These are phyloP conservation scores for Simmondsia chinensis DNA, from an alignment of 148 eudicot species.

Conservation along the genomic window DNA sequence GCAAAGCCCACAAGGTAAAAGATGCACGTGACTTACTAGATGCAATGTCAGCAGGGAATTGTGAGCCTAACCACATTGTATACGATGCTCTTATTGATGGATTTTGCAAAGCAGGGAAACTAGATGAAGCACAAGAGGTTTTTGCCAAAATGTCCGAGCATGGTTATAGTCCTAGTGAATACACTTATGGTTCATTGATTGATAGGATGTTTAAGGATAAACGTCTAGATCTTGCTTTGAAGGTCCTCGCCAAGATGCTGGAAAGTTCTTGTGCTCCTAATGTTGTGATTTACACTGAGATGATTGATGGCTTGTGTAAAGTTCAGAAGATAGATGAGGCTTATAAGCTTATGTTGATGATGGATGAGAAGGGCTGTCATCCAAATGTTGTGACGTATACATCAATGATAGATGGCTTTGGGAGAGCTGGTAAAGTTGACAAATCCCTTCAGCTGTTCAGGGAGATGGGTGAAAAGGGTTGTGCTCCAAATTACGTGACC, in stretches of 20 bases:
- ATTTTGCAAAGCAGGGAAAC: slow-evolving; percentile 62
- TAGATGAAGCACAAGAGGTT: slow-evolving; percentile 58
- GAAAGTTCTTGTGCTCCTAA: slow-evolving; percentile 66
- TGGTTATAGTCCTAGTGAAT: slow-evolving; percentile 43
- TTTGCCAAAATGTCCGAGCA: slow-evolving; percentile 48
- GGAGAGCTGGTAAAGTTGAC: slow-evolving; percentile 63
- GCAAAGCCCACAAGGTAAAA: slow-evolving; percentile 55
- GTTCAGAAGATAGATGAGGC: slow-evolving; percentile 81
- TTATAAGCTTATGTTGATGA: slow-evolving; percentile 80
- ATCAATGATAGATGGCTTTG: slow-evolving; percentile 87
- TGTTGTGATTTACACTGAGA: slow-evolving; percentile 76
- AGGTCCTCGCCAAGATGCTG: slow-evolving; percentile 56
- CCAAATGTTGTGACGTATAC: slow-evolving; percentile 97
- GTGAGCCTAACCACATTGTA: slow-evolving; percentile 67
- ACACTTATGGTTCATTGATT: slow-evolving; percentile 60
- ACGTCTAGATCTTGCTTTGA: slow-evolving; percentile 59
- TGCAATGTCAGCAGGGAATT: slow-evolving; percentile 45
- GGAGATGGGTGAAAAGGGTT: slow-evolving; percentile 58
- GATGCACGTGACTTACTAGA: slow-evolving; percentile 54
- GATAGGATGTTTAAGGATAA: slow-evolving; percentile 69
- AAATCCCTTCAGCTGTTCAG: slow-evolving; percentile 60
- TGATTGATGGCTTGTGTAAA: slow-evolving; percentile 96
- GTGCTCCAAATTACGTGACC: slow-evolving; percentile 85
- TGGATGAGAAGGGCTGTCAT: slow-evolving; percentile 76
- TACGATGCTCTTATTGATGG: slow-evolving; percentile 80